Percentiles rank a stretch among this genome's conserved stretches.
These are phyloP conservation scores for Hysterangium stoloniferum DNA, from an alignment of 768 basidiomycete genomes.

Conservation along the genomic window DNA sequence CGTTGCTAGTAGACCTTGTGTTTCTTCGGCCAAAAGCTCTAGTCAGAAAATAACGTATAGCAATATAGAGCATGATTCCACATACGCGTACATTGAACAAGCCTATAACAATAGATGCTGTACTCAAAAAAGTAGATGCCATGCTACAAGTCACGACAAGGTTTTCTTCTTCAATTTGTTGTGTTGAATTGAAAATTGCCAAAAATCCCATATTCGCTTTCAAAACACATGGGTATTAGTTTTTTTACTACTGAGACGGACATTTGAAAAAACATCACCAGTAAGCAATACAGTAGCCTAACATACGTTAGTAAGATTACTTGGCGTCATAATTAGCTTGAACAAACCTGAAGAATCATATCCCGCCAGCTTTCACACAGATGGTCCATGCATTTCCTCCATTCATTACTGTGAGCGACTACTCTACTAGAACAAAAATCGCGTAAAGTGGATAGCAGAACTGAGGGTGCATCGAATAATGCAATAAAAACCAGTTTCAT, in stretches of 20 bases:
- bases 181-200: constrained; percentile 1
- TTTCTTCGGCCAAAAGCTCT: too few relatives aligned
- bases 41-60: not conserved
- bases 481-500: not conserved
- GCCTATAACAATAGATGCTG: constrained; percentile 1
- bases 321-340: not conserved
- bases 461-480: constrained; percentile 1
- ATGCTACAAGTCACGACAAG: constrained; percentile 1
- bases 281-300: constrained; percentile 2
- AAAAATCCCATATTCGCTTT: constrained; percentile 8
- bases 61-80: not conserved
- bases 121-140: constrained; percentile 2
- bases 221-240: too few relatives aligned
- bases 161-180: not conserved
- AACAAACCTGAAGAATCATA: constrained; percentile 2
- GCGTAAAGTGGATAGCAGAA: not conserved
- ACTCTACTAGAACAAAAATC: not conserved
- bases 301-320: not conserved
- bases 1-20: not conserved
- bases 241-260: not conserved
- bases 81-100: constrained; percentile 2
- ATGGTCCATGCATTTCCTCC: constrained; percentile 2
- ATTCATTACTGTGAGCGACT: not conserved
- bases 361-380: not conserved
- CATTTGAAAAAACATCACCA: not conserved